Evolutionary conservation across 345 rosid genomes (phyloP).

Genomic region (Laguncularia racemosa): DNA sequence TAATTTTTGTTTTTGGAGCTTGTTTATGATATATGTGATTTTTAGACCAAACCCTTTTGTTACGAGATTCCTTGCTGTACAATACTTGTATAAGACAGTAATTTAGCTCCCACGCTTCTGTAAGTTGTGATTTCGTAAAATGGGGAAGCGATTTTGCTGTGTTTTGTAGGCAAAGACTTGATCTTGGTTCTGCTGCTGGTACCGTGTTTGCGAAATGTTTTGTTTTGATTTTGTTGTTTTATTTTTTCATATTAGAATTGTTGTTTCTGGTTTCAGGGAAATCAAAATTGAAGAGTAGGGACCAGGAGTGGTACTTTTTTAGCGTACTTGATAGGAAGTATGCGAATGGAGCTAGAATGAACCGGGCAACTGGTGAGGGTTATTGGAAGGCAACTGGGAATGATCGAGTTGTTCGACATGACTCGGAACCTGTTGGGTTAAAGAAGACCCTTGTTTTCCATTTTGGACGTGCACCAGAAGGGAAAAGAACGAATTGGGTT

Average conservation of each 20-base stretch:
- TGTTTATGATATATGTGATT: not conserved
- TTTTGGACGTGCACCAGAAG: conserved; percentile 54
- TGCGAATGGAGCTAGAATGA: conserved; percentile 56
- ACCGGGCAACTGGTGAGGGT: conserved; percentile 51
- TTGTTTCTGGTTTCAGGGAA: conserved; percentile 4
- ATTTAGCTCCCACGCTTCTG: too few species aligned
- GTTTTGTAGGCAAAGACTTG: too few species aligned
- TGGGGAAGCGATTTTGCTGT: too few species aligned
- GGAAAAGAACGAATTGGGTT: conserved; percentile 66
- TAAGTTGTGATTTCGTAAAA: too few species aligned
- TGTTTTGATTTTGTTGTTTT: not conserved
- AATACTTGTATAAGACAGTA: too few species aligned
- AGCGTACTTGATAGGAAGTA: conserved; percentile 73
- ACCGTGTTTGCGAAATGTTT: not conserved
- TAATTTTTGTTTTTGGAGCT: not conserved
- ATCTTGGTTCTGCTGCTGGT: not conserved
- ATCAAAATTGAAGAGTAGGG: conserved; percentile 59
- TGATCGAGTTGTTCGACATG: conserved; percentile 40
- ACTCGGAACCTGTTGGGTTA: conserved; percentile 34
- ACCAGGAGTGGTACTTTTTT: conserved; percentile 78
- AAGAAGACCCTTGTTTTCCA: conserved; percentile 63
- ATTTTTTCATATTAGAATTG: not conserved
- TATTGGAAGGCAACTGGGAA: conserved; percentile 74
- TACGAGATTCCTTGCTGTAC: too few species aligned
- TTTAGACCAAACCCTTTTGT: not conserved